Evolutionary conservation across 352 stramenopile species (phyloP).

Genomic region (Globisporangium nodosum): DNA sequence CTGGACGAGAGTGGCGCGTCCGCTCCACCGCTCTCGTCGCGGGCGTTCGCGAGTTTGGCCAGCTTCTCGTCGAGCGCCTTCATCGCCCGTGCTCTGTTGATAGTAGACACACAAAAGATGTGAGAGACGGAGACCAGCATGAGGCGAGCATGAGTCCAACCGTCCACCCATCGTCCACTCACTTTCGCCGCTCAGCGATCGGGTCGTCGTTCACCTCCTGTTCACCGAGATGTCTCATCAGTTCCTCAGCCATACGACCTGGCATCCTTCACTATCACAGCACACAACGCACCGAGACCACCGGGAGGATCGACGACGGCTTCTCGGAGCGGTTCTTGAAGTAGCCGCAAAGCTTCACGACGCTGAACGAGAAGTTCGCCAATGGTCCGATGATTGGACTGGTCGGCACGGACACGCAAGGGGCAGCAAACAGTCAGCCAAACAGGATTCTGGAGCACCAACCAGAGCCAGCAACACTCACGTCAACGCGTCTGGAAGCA

Average conservation of each 20-base stretch:
- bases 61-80: constrained; percentile 87
- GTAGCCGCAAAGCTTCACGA: constrained; percentile 80
- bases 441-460: too few relatives aligned
- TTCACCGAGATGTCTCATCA: neutral
- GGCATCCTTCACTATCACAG: neutral
- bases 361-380: constrained; percentile 77
- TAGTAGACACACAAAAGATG: neutral
- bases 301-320: constrained; percentile 50
- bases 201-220: constrained; percentile 61
- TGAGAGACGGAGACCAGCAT: neutral
- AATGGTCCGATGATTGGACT: constrained; percentile 59
- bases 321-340: constrained; percentile 75
- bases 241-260: neutral
- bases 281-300: constrained; percentile 37
- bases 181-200: constrained; percentile 87
- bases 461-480: constrained; percentile 21
- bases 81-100: constrained; percentile 70
- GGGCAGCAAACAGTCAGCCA: neutral
- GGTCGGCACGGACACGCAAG: constrained; percentile 1
- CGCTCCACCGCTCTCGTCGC: constrained; percentile 4
- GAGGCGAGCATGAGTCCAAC: neutral
- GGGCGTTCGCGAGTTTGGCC: constrained; percentile 63
- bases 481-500: constrained; percentile 67
- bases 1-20: neutral
- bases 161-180: constrained; percentile 9